Evolutionary conservation across 202 grass and related monocot species (phyloP), one percentile per base, ranked within the genome.

Genomic region (Sporobolus alterniflorus): DNA sequence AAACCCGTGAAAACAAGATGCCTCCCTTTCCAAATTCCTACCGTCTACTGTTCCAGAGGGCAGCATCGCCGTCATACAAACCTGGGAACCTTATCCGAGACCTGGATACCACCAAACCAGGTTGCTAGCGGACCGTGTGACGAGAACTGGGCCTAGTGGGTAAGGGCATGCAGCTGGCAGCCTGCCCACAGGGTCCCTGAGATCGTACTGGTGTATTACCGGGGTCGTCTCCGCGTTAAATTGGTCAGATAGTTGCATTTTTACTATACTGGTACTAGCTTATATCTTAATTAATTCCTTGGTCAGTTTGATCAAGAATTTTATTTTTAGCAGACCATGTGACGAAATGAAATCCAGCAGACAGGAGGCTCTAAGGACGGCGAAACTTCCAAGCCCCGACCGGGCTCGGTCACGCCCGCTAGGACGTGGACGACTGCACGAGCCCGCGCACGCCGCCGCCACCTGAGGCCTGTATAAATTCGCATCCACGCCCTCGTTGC

Each of bases 401-500:
- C 77, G 69, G 67, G 50, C 21, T n/a, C 20, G 48, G 48, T 3
- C 69, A 44, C 85, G 33, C 72, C 42, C 79, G 48, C 11, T 48
- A 33, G n/a, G 55, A 59, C 57, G 57, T 16, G 25, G 26, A 60
- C 29, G 60, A 63, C 28, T 12, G 57, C 57, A 1, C 57, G 25
- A 62, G 25, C 13, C 57, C 29, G 8, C 60, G 60, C 60, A 39
- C 36, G 36, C 36, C 60, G 60, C 60, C 60, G 60, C 28, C 60
- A 12, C 60, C 26, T 29, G 12, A 15, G 26, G 28, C 60, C 28
- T 63, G 60, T 73, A 84, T 89, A 84, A 75, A 80, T 52, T 17
- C 41, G 21, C 5, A 31, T 5, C 12, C 4, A 2, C n/a, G 56
- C 7, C 7, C 36, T 18, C n/a, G 16, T 29, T 12, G 68, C n/a